A percentile compares a stretch with the other conserved stretches of the same genome.
Evolutionary conservation across 139 green algal genomes (phyloP).

Genomic region (Spirogloea muscicola): DNA sequence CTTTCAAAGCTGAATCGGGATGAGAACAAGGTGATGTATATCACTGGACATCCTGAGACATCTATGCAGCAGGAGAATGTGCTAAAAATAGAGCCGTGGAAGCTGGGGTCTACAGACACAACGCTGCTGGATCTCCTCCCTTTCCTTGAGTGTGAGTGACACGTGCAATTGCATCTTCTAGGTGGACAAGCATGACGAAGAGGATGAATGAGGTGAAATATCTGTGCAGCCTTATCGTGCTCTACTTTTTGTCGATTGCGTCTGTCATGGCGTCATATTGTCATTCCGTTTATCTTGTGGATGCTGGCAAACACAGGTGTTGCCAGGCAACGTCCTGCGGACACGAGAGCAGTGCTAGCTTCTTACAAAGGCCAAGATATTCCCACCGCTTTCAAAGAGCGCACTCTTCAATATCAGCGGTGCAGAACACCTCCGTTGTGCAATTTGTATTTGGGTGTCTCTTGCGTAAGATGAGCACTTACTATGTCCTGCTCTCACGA

Average conservation of each 20-base stretch:
- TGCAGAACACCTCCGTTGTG: no score
- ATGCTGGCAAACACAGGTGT: background rate
- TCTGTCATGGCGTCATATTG: conserved; percentile 4
- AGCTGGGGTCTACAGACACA: conserved; percentile 52
- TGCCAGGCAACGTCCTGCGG: conserved; percentile 42
- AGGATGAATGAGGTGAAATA: background rate
- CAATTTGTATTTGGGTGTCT: no score
- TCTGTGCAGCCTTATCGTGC: background rate
- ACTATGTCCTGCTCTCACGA: no score
- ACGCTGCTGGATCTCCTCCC: conserved; percentile 83
- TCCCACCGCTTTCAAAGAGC: conserved; percentile 70
- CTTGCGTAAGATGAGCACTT: no score
- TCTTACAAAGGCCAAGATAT: conserved; percentile 79
- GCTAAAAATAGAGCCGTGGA: conserved; percentile 57
- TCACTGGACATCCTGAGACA: conserved; percentile 61
- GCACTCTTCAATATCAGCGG: conserved; percentile 14
- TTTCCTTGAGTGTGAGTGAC: conserved; percentile 65
- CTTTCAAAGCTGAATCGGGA: conserved; percentile 94
- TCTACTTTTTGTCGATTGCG: background rate
- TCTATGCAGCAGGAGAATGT: conserved; percentile 86
- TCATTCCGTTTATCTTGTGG: conserved; percentile 5
- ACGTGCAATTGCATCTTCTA: background rate
- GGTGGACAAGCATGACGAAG: background rate
- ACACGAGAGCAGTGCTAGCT: conserved; percentile 66
- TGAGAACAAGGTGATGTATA: conserved; percentile 72